Evolutionary conservation across 192 early-diverging fungal species (phyloP), one percentile per base, ranked within the genome.

Genomic region (Rhizoclosmatium sp.): DNA sequence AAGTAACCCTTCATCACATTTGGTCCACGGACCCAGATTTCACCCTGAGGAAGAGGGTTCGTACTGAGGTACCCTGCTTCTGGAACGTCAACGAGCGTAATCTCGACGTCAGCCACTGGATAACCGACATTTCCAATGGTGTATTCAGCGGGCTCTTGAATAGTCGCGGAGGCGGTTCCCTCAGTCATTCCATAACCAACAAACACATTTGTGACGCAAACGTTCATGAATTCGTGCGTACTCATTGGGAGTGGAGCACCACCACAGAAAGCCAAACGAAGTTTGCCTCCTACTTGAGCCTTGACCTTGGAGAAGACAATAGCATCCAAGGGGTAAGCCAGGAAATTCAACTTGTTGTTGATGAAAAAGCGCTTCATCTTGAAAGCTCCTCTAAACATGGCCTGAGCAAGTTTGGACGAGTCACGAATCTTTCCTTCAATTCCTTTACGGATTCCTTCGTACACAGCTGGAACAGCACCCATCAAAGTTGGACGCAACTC

Each of bases 161-260:
- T 86, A 19, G 90, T 70, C 7, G 90, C 85, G 76, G 58, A 83
- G 70, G 78, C 94, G 69, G 88, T 89, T 40, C 89, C 91, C 86
- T 96, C 95, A 61, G 94, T 93, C 83, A 94, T 89, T 45, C 93
- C 96, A 86, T 95, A 97, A 4, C 96, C 97, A 69, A 93, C 91
- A 48, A 96, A 78, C 75, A 99, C 86, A n/a, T 92, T 91, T 81
- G 93, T 93, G 58, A 97, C 78, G 2, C 88, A 79, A n/a, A 91
- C 89, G 3, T 89, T 87, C 73, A 99, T 86, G 70, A 97, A 96
- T 68, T 90, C 84, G 78, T 97, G 96, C 46, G 95, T 97, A 54
- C 94, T 92, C 62, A 78, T 42, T 42, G 93, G 94, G 79, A 99
- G 87, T 49, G 94, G 94, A 21, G 97, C 97, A 76, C 97, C 96